These are phyloP conservation scores for Diddensiella caesifluorescens DNA, from an alignment of 805 yeast species.

Conservation along the genomic window DNA sequence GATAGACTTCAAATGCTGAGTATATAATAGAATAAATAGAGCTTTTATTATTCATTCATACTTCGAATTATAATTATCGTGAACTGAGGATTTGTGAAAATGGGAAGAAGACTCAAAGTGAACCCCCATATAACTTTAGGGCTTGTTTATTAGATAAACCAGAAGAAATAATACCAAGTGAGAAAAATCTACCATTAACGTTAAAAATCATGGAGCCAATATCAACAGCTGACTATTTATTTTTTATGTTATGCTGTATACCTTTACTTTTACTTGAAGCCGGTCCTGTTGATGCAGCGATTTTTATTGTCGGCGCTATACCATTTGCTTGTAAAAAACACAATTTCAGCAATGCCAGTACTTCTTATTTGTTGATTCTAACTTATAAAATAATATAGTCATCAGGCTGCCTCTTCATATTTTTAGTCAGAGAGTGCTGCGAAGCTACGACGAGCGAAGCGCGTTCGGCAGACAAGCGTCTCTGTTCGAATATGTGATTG, in stretches of 20 bases:
- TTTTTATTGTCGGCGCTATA: constrained; percentile 15
- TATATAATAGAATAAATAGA: too few species aligned
- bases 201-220: constrained; percentile 18
- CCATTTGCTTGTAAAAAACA: constrained; percentile 15
- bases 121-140: too few species aligned
- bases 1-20: too few species aligned
- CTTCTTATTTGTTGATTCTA: constrained; percentile 2
- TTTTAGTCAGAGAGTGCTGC: constrained; percentile 21
- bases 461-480: constrained; percentile 23
- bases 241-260: constrained; percentile 6
- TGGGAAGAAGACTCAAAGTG: too few species aligned
- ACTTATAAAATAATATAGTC: constrained; percentile 5
- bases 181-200: too few species aligned
- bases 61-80: too few species aligned
- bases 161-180: too few species aligned
- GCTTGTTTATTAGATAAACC: too few species aligned
- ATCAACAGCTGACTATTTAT: constrained; percentile 8
- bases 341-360: not conserved
- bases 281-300: constrained; percentile 10
- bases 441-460: constrained; percentile 24
- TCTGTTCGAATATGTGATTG: constrained; percentile 24
- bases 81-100: too few species aligned
- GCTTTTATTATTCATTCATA: too few species aligned
- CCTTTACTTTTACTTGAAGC: constrained; percentile 8
- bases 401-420: constrained; percentile 25